A percentile compares a stretch with the other conserved stretches of the same genome.
These are phyloP conservation scores for Myrica gale DNA, from an alignment of 306 rosid genomes.

Conservation along the genomic window DNA sequence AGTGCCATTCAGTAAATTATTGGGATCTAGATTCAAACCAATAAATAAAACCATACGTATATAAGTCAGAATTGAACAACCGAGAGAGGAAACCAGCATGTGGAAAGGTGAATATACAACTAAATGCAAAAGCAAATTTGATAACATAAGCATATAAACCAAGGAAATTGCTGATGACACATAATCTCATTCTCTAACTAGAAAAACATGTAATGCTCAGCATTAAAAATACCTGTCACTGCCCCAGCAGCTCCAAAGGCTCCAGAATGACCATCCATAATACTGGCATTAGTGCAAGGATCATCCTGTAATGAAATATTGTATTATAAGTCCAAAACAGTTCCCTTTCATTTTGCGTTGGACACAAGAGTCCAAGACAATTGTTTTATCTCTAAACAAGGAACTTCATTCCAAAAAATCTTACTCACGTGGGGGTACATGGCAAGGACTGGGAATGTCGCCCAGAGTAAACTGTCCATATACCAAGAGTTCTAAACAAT, in stretches of 20 bases:
- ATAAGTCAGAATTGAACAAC: too few relatives aligned
- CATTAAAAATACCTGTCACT: constrained; percentile 60
- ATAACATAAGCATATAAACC: constrained; percentile 8
- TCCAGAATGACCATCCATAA: constrained; percentile 79
- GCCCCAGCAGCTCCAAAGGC: constrained; percentile 97
- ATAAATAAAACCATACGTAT: too few relatives aligned
- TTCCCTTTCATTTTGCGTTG: too few relatives aligned
- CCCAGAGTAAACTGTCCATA: too few relatives aligned
- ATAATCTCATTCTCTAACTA: background rate
- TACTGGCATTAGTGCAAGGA: constrained; percentile 77
- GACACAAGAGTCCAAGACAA: too few relatives aligned
- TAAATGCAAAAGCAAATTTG: constrained; percentile 13
- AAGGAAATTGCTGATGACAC: background rate
- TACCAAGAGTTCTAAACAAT: too few relatives aligned
- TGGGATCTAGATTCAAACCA: background rate
- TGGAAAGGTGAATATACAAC: too few relatives aligned
- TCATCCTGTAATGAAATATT: constrained; percentile 58
- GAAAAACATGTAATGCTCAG: constrained; percentile 8
- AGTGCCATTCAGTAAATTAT: constrained; percentile 26
- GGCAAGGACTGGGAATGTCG: too few relatives aligned
- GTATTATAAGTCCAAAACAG: background rate
- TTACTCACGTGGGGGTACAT: too few relatives aligned
- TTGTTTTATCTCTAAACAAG: too few relatives aligned
- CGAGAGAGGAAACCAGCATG: too few relatives aligned
- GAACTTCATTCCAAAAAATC: too few relatives aligned